Percentiles rank a stretch among this genome's conserved stretches.
These are phyloP conservation scores for Tricholoma furcatifolium DNA, from an alignment of 768 basidiomycete genomes.

Conservation along the genomic window DNA sequence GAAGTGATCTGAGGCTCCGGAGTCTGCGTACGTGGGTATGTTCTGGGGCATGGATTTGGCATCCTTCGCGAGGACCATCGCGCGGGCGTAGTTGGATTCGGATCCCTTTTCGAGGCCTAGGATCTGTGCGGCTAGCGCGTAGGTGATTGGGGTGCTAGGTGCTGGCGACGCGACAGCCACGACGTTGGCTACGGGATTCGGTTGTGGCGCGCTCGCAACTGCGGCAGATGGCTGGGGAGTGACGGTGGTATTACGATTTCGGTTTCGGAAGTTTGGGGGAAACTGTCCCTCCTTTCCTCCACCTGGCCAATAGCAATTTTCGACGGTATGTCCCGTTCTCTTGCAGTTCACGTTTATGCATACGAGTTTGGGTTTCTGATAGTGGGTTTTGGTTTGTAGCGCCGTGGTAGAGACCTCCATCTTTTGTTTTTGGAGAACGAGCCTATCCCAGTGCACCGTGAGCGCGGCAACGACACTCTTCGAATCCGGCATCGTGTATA, in stretches of 20 bases:
- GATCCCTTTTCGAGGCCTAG: no score
- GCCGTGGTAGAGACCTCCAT: background rate
- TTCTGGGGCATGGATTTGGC: no score
- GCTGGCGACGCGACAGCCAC: no score
- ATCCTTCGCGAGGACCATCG: no score
- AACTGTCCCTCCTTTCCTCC: slow-evolving; percentile 2
- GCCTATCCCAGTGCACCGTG: slow-evolving; percentile 3
- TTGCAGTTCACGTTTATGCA: background rate
- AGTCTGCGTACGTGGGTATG: no score
- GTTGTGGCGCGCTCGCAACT: no score
- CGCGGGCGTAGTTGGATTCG: no score
- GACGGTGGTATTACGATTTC: background rate
- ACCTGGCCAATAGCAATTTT: no score
- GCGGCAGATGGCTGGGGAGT: background rate
- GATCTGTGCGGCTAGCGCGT: background rate
- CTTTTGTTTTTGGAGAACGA: background rate
- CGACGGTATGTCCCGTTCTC: background rate
- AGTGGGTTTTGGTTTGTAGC: background rate
- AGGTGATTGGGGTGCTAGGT: background rate
- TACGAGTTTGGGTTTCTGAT: background rate
- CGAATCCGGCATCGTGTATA: no score
- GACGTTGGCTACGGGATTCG: no score
- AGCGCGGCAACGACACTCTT: slow-evolving; percentile 12
- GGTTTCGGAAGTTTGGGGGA: background rate
- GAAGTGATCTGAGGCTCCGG: no score